These are phyloP conservation scores for Paragyromitra xinjiangensis DNA, from an alignment of 495 filamentous ascomycete species.

Conservation along the genomic window DNA sequence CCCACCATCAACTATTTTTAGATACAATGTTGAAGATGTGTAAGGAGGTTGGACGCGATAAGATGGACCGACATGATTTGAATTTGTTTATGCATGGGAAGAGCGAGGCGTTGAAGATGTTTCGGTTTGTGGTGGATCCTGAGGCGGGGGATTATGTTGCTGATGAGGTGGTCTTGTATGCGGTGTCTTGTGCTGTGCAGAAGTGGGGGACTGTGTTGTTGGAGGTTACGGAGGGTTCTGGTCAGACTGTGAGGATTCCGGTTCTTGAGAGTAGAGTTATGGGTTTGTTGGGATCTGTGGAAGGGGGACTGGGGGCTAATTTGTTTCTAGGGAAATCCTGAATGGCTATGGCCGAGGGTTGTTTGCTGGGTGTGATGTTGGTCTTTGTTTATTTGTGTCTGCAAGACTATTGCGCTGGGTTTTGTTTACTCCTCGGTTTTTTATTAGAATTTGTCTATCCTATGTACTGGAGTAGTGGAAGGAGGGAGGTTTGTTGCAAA, in stretches of 20 bases:
- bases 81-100: conserved; percentile 12
- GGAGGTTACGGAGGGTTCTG: neutral
- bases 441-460: too few species aligned
- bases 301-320: neutral
- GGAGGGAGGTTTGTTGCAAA: too few species aligned
- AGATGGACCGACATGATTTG: conserved; percentile 11
- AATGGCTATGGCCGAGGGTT: too few species aligned
- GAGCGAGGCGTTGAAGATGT: neutral
- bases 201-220: conserved; percentile 8
- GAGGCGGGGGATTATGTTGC: conserved; percentile 1
- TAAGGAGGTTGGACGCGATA: neutral
- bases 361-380: too few species aligned
- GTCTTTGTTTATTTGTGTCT: too few species aligned
- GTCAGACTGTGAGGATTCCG: neutral
- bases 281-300: neutral
- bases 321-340: neutral
- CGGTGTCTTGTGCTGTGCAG: neutral
- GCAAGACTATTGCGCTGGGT: too few species aligned
- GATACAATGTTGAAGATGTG: conserved; percentile 14
- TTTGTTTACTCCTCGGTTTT: too few species aligned
- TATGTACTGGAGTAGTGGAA: too few species aligned
- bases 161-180: conserved; percentile 1
- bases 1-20: conserved; percentile 5
- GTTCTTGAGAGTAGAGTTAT: neutral
- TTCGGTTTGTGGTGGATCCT: neutral